Evolutionary conservation across 257 asterid species (phyloP).

Genomic region (Fraxinus anomala): DNA sequence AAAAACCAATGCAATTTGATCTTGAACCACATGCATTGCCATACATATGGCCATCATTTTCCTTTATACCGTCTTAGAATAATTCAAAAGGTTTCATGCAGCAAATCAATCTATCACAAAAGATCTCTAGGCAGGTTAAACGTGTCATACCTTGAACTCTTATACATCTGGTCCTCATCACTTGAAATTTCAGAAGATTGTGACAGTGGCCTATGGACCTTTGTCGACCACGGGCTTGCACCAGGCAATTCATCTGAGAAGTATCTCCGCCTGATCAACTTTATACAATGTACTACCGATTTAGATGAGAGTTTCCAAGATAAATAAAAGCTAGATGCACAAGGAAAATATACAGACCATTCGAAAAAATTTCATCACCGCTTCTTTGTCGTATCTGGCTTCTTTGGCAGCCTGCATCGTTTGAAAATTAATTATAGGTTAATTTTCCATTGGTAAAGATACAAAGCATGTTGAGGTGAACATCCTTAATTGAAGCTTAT

Average conservation of each 20-base stretch:
- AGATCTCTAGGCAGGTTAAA: not conserved
- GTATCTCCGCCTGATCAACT: conserved; percentile 95
- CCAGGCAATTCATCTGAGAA: conserved; percentile 90
- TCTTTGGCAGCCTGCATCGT: conserved; percentile 84
- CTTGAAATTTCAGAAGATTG: conserved; percentile 68
- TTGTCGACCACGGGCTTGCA: conserved; percentile 64
- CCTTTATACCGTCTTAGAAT: not conserved
- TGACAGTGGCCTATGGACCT: conserved; percentile 44
- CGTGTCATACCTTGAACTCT: conserved; percentile 50
- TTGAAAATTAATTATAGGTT: not conserved
- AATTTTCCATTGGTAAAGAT: not conserved
- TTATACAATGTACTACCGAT: conserved; percentile 27
- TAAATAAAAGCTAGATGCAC: conserved; percentile 1
- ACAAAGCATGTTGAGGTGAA: not conserved
- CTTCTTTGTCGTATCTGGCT: conserved; percentile 95
- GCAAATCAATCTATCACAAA: not conserved
- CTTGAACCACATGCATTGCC: not conserved
- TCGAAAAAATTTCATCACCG: conserved; percentile 77
- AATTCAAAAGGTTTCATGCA: not conserved
- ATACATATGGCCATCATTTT: not conserved
- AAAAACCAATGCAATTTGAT: not conserved
- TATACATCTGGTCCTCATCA: conserved; percentile 70
- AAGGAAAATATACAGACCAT: conserved; percentile 54
- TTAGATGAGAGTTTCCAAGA: conserved; percentile 27
- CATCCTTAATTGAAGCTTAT: not conserved